Conservation (phyloP, 164 flowering plant genomes). For the Stephania yunnanensis region DNA sequence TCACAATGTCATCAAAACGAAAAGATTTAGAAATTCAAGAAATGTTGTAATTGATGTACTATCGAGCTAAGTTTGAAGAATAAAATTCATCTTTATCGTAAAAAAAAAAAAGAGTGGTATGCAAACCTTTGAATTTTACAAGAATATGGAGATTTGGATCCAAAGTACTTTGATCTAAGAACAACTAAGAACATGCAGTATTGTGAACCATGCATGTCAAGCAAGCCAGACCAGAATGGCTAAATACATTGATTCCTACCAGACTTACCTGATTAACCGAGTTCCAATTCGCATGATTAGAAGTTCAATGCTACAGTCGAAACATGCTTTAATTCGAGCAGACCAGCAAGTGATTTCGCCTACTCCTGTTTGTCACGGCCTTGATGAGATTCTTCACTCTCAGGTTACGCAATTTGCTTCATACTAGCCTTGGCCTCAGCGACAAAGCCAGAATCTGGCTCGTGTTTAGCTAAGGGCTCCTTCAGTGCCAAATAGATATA, state of each 20-base stretch:
- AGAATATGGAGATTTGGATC: background rate
- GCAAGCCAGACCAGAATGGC: background rate
- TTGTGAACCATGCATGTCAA: background rate
- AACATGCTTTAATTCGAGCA: background rate
- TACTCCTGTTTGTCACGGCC: constrained; percentile 50
- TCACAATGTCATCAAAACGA: too few species aligned
- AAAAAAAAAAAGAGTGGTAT: too few species aligned
- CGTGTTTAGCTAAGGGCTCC: constrained; percentile 67
- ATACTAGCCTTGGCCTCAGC: constrained; percentile 79
- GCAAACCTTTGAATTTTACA: background rate
- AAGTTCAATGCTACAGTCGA: background rate
- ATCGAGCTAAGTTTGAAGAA: too few species aligned
- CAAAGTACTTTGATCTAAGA: background rate
- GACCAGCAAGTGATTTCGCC: background rate
- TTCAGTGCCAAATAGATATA: constrained; percentile 80
- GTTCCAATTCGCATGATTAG: background rate
- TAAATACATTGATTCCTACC: background rate
- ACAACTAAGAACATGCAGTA: background rate
- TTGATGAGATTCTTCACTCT: constrained; percentile 29
- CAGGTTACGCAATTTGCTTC: constrained; percentile 27
- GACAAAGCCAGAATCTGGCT: constrained; percentile 74
- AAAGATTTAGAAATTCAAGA: too few species aligned
- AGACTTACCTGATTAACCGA: background rate
- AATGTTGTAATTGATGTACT: too few species aligned
- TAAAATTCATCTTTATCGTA: too few species aligned